Percentiles rank a stretch among this genome's conserved stretches.
Evolutionary conservation across 768 basidiomycete genomes (phyloP).

Genomic region (Neoboletus subvelutipes): DNA sequence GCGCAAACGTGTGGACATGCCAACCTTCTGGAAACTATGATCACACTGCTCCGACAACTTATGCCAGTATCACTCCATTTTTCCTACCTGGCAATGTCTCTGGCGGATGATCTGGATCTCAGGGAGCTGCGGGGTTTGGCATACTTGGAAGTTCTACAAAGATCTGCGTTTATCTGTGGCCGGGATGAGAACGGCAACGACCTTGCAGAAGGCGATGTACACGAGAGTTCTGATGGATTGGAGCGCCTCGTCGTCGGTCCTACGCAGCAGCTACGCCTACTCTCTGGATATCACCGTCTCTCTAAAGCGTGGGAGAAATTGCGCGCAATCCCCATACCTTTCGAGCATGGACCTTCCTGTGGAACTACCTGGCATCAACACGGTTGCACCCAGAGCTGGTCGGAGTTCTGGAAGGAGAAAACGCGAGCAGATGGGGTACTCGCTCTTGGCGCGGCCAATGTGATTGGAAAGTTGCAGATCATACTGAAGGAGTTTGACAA

Average conservation of each 20-base stretch:
- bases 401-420: slow-evolving; percentile 80
- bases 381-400: slow-evolving; percentile 69
- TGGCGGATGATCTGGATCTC: slow-evolving; percentile 69
- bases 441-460: slow-evolving; percentile 59
- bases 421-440: slow-evolving; percentile 61
- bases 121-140: slow-evolving; percentile 59
- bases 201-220: slow-evolving; percentile 32
- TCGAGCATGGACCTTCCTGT: slow-evolving; percentile 64
- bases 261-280: slow-evolving; percentile 61
- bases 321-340: slow-evolving; percentile 54
- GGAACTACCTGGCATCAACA: slow-evolving; percentile 72
- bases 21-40: slow-evolving; percentile 58
- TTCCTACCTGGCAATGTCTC: slow-evolving; percentile 69
- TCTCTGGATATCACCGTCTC: slow-evolving; percentile 70
- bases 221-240: slow-evolving; percentile 36
- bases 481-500: slow-evolving; percentile 68
- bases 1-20: slow-evolving; percentile 68
- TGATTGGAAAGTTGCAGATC: slow-evolving; percentile 60
- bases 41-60: slow-evolving; percentile 54
- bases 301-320: slow-evolving; percentile 65
- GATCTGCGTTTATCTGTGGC: slow-evolving; percentile 37
- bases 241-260: slow-evolving; percentile 53
- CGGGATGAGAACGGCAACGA: slow-evolving; percentile 12
- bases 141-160: slow-evolving; percentile 75
- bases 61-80: slow-evolving; percentile 64